Conservation (phyloP, 2,329 filamentous ascomycete genomes). For the Triangularia verruculosa region DNA sequence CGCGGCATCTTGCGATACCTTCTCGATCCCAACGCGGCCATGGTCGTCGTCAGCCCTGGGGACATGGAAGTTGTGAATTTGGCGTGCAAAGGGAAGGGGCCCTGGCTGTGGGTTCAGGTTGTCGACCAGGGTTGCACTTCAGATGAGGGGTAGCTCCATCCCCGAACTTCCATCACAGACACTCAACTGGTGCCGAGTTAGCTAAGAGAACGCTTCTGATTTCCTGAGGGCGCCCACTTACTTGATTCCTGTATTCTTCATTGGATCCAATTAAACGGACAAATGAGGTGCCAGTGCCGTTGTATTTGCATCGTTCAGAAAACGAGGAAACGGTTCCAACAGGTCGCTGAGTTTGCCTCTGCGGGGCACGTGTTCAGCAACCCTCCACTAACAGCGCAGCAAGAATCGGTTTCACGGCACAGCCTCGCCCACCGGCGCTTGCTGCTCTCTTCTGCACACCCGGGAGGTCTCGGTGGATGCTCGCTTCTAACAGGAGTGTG, state of each 20-base stretch:
- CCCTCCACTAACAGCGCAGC: slow-evolving; percentile 1
- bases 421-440: slow-evolving; percentile 7
- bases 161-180: neutral
- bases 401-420: slow-evolving; percentile 4
- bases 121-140: neutral
- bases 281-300: neutral
- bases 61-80: slow-evolving; percentile 6
- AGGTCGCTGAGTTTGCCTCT: slow-evolving; percentile 4
- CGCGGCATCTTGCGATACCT: slow-evolving; percentile 8
- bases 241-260: neutral
- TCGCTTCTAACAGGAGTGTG: neutral
- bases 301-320: neutral
- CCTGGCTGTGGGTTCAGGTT: neutral
- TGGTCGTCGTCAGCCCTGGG: neutral
- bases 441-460: slow-evolving; percentile 3
- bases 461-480: neutral
- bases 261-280: neutral
- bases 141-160: slow-evolving; percentile 10
- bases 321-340: neutral
- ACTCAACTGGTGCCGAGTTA: neutral
- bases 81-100: slow-evolving; percentile 6
- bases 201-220: neutral
- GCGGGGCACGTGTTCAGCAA: slow-evolving; percentile 1
- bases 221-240: neutral
- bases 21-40: neutral